A percentile compares a stretch with the other conserved stretches of the same genome.
Conservation (phyloP, 352 stramenopile species). For the Phytopythium delawarense region DNA sequence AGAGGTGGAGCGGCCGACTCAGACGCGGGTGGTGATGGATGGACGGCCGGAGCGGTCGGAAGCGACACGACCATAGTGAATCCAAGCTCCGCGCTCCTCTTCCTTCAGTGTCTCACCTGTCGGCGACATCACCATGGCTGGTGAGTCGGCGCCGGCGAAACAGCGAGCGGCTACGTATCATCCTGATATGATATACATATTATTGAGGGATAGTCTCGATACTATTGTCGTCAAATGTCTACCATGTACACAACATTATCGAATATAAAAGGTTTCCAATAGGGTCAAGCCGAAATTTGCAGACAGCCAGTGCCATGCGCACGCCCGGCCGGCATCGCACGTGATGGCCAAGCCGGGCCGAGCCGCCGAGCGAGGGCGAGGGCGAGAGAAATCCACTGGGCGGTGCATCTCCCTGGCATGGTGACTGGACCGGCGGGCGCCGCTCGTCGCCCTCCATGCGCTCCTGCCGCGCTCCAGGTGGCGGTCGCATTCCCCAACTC, state of each 20-base stretch:
- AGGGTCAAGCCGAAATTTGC: background rate
- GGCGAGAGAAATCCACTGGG: background rate
- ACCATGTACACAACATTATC: background rate
- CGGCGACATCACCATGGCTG: background rate
- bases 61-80: background rate
- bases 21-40: background rate
- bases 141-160: background rate
- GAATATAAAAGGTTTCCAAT: background rate
- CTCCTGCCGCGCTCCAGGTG: background rate
- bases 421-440: background rate
- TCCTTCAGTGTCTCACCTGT: background rate
- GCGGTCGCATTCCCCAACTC: background rate
- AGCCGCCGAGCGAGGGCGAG: background rate
- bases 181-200: background rate
- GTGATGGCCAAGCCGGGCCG: background rate
- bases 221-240: background rate
- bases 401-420: conserved; percentile 1
- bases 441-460: background rate
- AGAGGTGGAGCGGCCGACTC: background rate
- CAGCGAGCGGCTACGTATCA: too few relatives aligned
- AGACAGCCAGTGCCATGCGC: background rate
- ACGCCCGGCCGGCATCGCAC: background rate
- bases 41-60: background rate
- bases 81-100: background rate
- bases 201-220: background rate